A percentile compares a stretch with the other conserved stretches of the same genome.
These are phyloP conservation scores for Juglanconis sp. DNA, from an alignment of 2,329 filamentous ascomycete species.

Conservation along the genomic window DNA sequence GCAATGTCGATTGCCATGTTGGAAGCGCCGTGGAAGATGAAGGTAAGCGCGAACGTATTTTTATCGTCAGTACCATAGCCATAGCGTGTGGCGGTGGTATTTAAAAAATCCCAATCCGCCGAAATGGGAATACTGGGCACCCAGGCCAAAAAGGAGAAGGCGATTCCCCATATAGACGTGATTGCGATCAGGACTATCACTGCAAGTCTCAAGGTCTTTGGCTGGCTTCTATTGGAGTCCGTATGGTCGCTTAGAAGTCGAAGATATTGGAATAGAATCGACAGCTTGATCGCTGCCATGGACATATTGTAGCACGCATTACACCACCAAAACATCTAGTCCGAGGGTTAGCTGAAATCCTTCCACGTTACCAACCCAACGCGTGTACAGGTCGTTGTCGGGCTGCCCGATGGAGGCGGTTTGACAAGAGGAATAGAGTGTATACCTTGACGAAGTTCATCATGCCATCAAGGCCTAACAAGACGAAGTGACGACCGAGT, in stretches of 20 bases:
- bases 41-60: not conserved
- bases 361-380: not conserved
- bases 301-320: constrained; percentile 24
- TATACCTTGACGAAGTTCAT: constrained; percentile 7
- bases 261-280: constrained; percentile 25
- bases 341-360: not conserved
- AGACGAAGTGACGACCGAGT: constrained; percentile 7
- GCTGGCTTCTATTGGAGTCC: constrained; percentile 15
- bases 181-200: constrained; percentile 17
- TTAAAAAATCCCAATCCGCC: constrained; percentile 20
- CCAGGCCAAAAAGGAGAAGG: constrained; percentile 23
- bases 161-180: constrained; percentile 22
- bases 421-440: not conserved
- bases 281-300: constrained; percentile 23
- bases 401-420: not conserved
- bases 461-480: constrained; percentile 7
- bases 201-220: constrained; percentile 20
- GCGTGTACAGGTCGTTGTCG: no score
- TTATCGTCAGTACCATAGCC: constrained; percentile 10
- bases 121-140: constrained; percentile 22
- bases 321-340: constrained; percentile 18
- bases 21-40: constrained; percentile 12
- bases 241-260: constrained; percentile 21
- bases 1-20: constrained; percentile 14
- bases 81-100: not conserved